Percentiles rank a stretch among this genome's conserved stretches.
phyloP scores from a whole-genome alignment of 768 basidiomycete species.

The Cantharellus cinnabarinus region DNA sequence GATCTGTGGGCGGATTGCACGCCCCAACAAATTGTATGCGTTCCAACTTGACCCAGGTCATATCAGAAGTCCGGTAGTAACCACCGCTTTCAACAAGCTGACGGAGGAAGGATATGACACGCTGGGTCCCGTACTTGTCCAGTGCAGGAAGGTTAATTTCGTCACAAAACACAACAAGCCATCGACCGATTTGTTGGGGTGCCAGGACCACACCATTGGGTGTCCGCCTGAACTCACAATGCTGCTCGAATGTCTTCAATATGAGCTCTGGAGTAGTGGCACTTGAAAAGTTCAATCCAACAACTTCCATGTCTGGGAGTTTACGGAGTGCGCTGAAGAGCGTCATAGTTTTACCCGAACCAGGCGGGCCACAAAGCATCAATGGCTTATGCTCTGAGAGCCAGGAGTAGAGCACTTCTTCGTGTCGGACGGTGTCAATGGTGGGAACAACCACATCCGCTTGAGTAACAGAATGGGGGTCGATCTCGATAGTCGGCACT shows the following conservation, averaged over 20 bases:
- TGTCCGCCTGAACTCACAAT: constrained; percentile 97
- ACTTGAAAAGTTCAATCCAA: constrained; percentile 97
- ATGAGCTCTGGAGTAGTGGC: constrained; percentile 96
- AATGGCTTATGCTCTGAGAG: constrained; percentile 95
- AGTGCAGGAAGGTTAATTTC: constrained; percentile 95
- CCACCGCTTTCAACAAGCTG: constrained; percentile 90
- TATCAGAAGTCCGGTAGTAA: constrained; percentile 84
- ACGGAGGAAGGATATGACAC: constrained; percentile 94
- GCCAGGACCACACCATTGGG: constrained; percentile 94
- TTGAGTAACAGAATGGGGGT: constrained; percentile 87
- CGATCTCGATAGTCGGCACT: constrained; percentile 91
- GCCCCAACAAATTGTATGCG: constrained; percentile 99
- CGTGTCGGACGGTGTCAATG: constrained; percentile 94
- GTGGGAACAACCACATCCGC: constrained; percentile 96
- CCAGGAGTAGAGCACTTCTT: constrained; percentile 98
- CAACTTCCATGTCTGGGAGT: constrained; percentile 95
- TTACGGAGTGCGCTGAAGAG: constrained; percentile 94
- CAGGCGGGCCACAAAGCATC: constrained; percentile 97
- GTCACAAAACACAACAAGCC: constrained; percentile 99
- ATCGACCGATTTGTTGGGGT: constrained; percentile 84
- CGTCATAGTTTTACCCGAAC: constrained; percentile 99
- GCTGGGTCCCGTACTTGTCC: constrained; percentile 96
- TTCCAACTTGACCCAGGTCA: constrained; percentile 94
- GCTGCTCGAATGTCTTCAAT: constrained; percentile 98
- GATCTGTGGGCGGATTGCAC: constrained; percentile 97